phyloP scores from a whole-genome alignment of 192 early-diverging fungal genomes.

The Backusella macrospora region DNA sequence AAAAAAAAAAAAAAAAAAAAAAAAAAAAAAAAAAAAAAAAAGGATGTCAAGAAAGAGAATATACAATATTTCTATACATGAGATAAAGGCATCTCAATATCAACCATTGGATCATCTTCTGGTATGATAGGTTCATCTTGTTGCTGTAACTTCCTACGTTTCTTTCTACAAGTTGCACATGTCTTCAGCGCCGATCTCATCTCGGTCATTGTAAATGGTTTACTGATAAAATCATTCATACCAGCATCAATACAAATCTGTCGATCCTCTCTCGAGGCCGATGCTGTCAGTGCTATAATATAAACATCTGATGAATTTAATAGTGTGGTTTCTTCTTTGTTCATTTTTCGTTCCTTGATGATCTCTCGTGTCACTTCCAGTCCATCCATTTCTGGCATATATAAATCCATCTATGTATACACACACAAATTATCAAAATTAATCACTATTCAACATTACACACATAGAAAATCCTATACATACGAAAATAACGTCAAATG shows the following conservation, averaged over 20 bases:
- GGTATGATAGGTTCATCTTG: background rate
- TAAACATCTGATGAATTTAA: constrained; percentile 44
- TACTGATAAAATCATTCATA: constrained; percentile 58
- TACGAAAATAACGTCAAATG: constrained; percentile 55
- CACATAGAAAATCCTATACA: background rate
- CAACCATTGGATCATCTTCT: constrained; percentile 30
- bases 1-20: background rate
- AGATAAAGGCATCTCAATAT: constrained; percentile 18
- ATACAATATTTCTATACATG: background rate
- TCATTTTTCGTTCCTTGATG: constrained; percentile 20
- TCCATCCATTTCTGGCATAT: constrained; percentile 48
- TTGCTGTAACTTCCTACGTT: constrained; percentile 4
- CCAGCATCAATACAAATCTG: constrained; percentile 57
- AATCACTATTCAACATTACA: background rate
- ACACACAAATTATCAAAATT: background rate
- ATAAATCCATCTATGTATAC: constrained; percentile 40
- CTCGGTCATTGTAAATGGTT: constrained; percentile 52
- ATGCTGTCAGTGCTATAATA: constrained; percentile 59
- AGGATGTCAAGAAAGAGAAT: background rate
- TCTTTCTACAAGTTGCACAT: constrained; percentile 24
- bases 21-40: constrained; percentile 3
- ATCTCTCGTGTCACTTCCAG: constrained; percentile 40
- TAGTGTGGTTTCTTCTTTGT: background rate
- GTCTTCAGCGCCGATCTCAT: constrained; percentile 45
- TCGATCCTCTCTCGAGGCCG: constrained; percentile 49